Evolutionary conservation across 768 basidiomycete species (phyloP), one percentile per base, ranked within the genome.

Genomic region (Boletus sensibilis): DNA sequence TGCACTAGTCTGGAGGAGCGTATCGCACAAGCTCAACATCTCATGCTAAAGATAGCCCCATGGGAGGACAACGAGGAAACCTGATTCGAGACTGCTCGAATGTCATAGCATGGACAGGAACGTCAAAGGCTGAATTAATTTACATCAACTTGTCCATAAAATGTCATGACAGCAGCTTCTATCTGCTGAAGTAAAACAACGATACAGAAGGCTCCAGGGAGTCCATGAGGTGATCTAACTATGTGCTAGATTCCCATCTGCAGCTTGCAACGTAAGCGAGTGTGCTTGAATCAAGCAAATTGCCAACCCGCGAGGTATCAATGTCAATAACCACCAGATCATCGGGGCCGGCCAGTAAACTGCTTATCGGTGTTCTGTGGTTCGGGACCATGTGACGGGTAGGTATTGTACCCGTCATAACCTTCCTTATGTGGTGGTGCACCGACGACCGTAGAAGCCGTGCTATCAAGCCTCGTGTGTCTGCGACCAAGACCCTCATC

Each of bases 401-500:
- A 63, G 41, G 45, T 40, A 41, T 59, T 56, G 39, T 66, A 63
- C 13, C 55, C 55, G 50, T 71, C 73, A 43, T 77, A 74, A 5
- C 68, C 66, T 64, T 82, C 80, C 49, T 74, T 75, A 53, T 80
- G 80, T 37, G 76, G 68, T 16, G 82, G 81, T 57, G 79, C 74
- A 41, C 73, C 76, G 55, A 82, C 65, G 39, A 87, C 75, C 48
- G 86, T 85, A 23, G 83, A 79, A 47, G 79, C 78, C 56, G 82
- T 83, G 65, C 88, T 90, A 53, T 77, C 76, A 49, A 82, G 74
- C 56, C 83, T 78, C 48, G 76, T 52, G 60, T 90, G 86, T 29
- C 74, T 70, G 55, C 77, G 80, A 11, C 70, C 71, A 50, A 70
- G 73, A 45, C 63, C 66, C 34, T 68, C 69, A n/a, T 67, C 66